A percentile compares a stretch with the other conserved stretches of the same genome.
Conservation (phyloP, 371 early-diverging fungal species). For the Mortierella polycephala region DNA sequence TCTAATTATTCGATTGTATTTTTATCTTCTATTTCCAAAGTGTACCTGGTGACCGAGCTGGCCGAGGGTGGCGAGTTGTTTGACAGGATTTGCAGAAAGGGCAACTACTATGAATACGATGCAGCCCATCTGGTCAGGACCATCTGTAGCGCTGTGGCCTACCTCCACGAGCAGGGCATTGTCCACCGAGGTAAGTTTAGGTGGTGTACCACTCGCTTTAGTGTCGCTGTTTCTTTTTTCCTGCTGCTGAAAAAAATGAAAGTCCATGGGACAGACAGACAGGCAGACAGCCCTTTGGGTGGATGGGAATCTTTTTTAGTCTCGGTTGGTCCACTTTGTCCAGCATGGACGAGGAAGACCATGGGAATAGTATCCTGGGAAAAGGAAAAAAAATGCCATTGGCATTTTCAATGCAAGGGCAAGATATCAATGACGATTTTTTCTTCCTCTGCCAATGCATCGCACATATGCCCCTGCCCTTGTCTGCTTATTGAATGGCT, state of each 20-base stretch:
- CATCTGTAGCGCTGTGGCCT: conserved; percentile 80
- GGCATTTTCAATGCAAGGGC: too few species aligned
- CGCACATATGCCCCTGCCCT: too few species aligned
- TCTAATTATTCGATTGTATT: too few species aligned
- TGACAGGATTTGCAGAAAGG: conserved; percentile 85
- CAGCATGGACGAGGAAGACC: too few species aligned
- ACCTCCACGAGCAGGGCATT: conserved; percentile 86
- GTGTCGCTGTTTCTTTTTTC: not conserved
- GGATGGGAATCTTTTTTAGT: too few species aligned
- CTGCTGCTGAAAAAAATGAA: not conserved
- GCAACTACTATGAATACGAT: conserved; percentile 86
- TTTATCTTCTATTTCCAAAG: conserved; percentile 46
- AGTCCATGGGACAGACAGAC: not conserved
- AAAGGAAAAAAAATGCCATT: too few species aligned
- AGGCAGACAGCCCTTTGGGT: not conserved
- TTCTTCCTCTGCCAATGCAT: too few species aligned
- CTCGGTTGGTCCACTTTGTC: too few species aligned
- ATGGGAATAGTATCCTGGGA: too few species aligned
- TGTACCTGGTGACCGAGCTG: conserved; percentile 92
- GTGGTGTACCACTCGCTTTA: not conserved
- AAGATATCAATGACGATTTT: too few species aligned
- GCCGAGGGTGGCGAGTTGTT: conserved; percentile 93
- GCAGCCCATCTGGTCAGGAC: conserved; percentile 85
- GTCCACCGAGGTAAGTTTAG: conserved; percentile 83
- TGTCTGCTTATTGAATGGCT: too few species aligned